These are phyloP conservation scores for Aureobasidium sp. DNA, from an alignment of 2,329 filamentous ascomycete species.

Conservation along the genomic window DNA sequence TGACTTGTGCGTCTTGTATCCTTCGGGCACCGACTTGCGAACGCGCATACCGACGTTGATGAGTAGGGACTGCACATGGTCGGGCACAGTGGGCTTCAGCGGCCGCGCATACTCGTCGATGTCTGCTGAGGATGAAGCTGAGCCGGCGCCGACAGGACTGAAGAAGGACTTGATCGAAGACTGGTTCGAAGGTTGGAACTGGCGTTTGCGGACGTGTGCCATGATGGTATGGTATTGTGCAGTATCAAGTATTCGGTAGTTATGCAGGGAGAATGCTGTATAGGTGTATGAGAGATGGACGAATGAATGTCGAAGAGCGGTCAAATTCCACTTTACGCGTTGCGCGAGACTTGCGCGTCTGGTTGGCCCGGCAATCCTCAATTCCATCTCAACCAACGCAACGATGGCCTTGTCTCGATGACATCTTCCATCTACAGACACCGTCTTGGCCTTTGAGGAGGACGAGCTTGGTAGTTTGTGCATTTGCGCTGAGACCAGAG, in stretches of 20 bases:
- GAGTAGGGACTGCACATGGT: constrained; percentile 68
- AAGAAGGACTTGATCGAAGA: constrained; percentile 37
- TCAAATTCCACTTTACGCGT: background rate
- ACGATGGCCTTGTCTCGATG: background rate
- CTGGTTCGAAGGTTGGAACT: constrained; percentile 36
- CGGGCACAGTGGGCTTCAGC: constrained; percentile 46
- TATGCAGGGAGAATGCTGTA: constrained; percentile 2
- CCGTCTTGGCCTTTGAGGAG: background rate
- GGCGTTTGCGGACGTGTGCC: constrained; percentile 30
- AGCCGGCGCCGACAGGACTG: constrained; percentile 16
- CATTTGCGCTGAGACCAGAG: background rate
- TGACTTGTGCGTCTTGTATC: constrained; percentile 69
- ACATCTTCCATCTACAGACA: background rate
- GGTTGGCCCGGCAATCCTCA: background rate
- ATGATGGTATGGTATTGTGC: constrained; percentile 9
- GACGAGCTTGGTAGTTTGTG: background rate
- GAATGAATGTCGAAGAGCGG: background rate
- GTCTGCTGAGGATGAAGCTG: background rate
- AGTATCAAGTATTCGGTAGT: background rate
- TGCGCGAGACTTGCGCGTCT: background rate
- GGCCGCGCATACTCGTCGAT: constrained; percentile 20
- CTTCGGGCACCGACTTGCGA: constrained; percentile 85
- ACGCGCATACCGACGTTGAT: constrained; percentile 89
- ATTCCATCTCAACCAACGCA: background rate
- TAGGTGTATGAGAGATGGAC: background rate